A percentile compares a stretch with the other conserved stretches of the same genome.
These are phyloP conservation scores for Echeveria elegans DNA, from an alignment of 164 flowering plant genomes.

Conservation along the genomic window DNA sequence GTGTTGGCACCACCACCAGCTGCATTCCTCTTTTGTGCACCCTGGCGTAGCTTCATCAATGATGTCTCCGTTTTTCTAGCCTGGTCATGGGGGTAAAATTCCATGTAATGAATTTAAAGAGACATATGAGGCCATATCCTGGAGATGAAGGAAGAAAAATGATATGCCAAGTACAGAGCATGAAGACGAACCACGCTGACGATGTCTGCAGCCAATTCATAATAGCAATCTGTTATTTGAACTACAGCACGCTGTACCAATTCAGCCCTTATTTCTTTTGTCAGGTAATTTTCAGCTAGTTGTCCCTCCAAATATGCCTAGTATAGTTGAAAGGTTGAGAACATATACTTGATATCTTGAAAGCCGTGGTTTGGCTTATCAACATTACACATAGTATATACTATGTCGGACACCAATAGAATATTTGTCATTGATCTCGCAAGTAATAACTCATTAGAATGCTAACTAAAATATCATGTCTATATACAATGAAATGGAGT, in stretches of 20 bases:
- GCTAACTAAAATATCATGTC: background rate
- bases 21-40: constrained; percentile 59
- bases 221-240: constrained; percentile 62
- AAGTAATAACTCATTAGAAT: background rate
- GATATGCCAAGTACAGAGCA: background rate
- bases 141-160: background rate
- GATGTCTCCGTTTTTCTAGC: constrained; percentile 82
- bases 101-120: background rate
- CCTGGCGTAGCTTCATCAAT: constrained; percentile 63
- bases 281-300: constrained; percentile 45
- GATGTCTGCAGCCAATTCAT: constrained; percentile 65
- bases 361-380: background rate
- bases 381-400: background rate
- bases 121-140: background rate
- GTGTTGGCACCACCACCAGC: constrained; percentile 55
- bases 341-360: background rate
- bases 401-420: background rate
- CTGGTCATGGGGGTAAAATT: constrained; percentile 24
- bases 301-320: constrained; percentile 79
- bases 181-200: constrained; percentile 62
- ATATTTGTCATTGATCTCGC: background rate
- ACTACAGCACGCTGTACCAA: constrained; percentile 53
- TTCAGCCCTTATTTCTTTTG: constrained; percentile 34
- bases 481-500: background rate
- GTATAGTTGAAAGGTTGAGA: background rate